Evolutionary conservation across 1,139 yeast species (phyloP).

Genomic region (Nakaseomyces uthaithaninus): DNA sequence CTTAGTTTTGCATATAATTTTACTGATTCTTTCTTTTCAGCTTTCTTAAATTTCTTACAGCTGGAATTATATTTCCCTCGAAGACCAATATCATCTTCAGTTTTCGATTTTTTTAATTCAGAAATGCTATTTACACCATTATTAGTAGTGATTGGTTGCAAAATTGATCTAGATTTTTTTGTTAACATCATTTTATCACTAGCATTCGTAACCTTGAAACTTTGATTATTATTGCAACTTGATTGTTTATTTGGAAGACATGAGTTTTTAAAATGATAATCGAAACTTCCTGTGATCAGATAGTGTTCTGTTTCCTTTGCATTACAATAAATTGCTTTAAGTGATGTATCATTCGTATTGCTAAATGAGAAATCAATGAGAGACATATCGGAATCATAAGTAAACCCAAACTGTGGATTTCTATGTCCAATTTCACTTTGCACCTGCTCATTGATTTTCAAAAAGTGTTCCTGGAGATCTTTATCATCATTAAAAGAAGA

Average conservation of each 20-base stretch:
- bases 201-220: too few species aligned
- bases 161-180: constrained; percentile 5
- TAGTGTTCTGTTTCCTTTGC: constrained; percentile 1
- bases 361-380: neutral
- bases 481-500: too few species aligned
- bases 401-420: neutral
- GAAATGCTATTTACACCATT: too few species aligned
- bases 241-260: neutral
- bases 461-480: too few species aligned
- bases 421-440: neutral
- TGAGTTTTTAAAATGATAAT: neutral
- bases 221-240: neutral
- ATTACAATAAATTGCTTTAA: neutral
- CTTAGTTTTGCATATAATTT: too few species aligned
- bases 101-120: too few species aligned
- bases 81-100: too few species aligned
- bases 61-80: too few species aligned
- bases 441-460: too few species aligned
- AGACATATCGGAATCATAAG: neutral
- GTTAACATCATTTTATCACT: too few species aligned
- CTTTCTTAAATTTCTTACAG: too few species aligned
- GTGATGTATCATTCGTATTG: neutral
- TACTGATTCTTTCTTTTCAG: too few species aligned
- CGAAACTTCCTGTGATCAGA: constrained; percentile 1
- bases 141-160: neutral